Base-by-base conservation (phyloP, 2,329 filamentous ascomycete genomes). In the Aspergillus pseudoglaucus region DNA sequence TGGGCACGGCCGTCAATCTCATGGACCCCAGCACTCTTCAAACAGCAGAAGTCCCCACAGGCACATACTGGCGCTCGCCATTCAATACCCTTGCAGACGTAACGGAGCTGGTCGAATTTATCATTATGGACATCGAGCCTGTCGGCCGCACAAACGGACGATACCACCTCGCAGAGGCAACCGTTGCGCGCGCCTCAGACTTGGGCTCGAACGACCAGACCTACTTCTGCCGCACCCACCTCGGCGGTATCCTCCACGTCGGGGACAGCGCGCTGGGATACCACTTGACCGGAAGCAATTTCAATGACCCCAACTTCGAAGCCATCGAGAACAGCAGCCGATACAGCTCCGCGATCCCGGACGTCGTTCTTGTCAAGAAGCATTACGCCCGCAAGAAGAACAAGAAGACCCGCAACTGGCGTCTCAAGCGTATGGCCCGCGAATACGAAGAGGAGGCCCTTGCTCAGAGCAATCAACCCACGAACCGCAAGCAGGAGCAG, bases 261-360 rank as follows among this genome's bases (percentile, higher is more conserved):
- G 93, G 93, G 46, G 93, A 98, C 72, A 90, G 88, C 0, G 93
- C 86, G 4, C 83, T 98, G 79, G 93, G 93, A n/a, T 98, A 96
- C 67, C 82, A 95, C 68, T 72, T 98, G 43, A 84, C 82, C 4
- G 90, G 89, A 44, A 84, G 89, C 47, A 95, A 95, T 68, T 96
- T 91, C 77, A 97, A 98, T 78, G 93, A 90, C 64, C 75, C 79
- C 8, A 80, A 94, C 57, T 90, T 86, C 57, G 90, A 95, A 58
- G 87, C 84, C 4, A 79, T 96, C 30, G 90, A 96, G 68, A 71
- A 79, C 44, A 89, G 84, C 46, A 82, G 82, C 66, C 82, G 84
- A 44, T 91, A 94, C 70, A 75, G 81, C 2, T 85, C 83, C 3
- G 83, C 79, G 3, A 87, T 98, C 47, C 93, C 93, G 0, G 93